A percentile compares a stretch with the other conserved stretches of the same genome.
phyloP scores from a whole-genome alignment of 345 rosid species.

The Diplotaxis tenuifolia region DNA sequence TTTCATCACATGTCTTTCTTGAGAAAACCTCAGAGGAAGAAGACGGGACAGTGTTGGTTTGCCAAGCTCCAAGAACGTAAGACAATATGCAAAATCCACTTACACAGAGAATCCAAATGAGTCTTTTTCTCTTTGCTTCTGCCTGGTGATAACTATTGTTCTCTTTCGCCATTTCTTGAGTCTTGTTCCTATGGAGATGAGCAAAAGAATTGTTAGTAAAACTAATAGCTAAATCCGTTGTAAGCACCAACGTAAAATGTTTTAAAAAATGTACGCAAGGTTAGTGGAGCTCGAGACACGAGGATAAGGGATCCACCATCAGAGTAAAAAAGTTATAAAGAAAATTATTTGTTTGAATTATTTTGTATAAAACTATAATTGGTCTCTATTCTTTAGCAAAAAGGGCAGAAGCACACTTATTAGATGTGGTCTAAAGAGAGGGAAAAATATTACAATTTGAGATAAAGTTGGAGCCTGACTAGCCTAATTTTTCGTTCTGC shows the following conservation, averaged over 20 bases:
- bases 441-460: background rate
- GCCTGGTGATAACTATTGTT: background rate
- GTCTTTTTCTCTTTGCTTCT: background rate
- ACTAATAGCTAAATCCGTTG: background rate
- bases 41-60: background rate
- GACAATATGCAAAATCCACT: background rate
- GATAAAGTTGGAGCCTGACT: background rate
- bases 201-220: background rate
- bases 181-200: background rate
- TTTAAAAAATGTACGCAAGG: background rate
- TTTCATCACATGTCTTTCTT: background rate
- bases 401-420: background rate
- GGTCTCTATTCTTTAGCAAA: background rate
- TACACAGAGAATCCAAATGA: background rate
- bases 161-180: background rate
- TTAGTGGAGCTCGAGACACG: background rate
- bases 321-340: background rate
- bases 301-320: background rate
- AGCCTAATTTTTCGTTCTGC: background rate
- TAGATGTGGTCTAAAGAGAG: background rate
- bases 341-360: background rate
- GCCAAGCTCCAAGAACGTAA: background rate
- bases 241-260: too few relatives aligned
- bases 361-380: background rate
- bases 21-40: background rate